A percentile compares a stretch with the other conserved stretches of the same genome.
Conservation (phyloP, 495 filamentous ascomycete genomes). For the Tuber microsphaerosporum region DNA sequence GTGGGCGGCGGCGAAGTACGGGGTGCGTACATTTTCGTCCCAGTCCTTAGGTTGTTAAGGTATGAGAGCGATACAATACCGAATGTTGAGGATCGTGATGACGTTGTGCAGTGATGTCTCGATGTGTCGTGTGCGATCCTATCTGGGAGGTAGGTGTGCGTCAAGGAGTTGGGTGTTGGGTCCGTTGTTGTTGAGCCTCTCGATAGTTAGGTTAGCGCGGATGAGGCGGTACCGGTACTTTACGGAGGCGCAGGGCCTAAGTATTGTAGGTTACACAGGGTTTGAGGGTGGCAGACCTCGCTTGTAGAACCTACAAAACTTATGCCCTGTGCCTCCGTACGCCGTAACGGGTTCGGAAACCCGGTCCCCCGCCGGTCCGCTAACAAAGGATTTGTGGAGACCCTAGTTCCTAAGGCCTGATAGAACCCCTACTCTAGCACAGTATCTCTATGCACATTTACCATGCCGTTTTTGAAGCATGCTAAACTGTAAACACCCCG, state of each 20-base stretch:
- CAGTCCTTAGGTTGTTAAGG: neutral
- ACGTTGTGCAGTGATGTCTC: constrained; percentile 4
- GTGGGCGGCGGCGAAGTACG: constrained; percentile 38
- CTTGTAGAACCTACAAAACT: too few species aligned
- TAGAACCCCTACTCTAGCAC: too few species aligned
- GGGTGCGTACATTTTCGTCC: constrained; percentile 25
- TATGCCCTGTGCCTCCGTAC: too few species aligned
- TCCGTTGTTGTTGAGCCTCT: neutral
- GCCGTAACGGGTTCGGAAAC: too few species aligned
- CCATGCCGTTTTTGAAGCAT: neutral
- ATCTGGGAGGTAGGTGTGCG: neutral
- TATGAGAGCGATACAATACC: constrained; percentile 11
- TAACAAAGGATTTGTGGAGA: too few species aligned
- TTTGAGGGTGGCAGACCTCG: too few species aligned
- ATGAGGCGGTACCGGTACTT: too few species aligned
- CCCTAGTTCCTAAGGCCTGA: too few species aligned
- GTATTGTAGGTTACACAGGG: too few species aligned
- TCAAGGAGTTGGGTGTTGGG: neutral
- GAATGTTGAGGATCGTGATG: constrained; percentile 9
- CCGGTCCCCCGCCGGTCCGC: too few species aligned
- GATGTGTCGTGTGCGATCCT: neutral
- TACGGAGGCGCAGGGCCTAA: too few species aligned
- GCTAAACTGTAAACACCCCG: neutral
- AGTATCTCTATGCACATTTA: neutral
- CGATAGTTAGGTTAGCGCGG: neutral